Conservation (phyloP, 2,329 filamentous ascomycete species). For the Tolypocladium pustulatum region DNA sequence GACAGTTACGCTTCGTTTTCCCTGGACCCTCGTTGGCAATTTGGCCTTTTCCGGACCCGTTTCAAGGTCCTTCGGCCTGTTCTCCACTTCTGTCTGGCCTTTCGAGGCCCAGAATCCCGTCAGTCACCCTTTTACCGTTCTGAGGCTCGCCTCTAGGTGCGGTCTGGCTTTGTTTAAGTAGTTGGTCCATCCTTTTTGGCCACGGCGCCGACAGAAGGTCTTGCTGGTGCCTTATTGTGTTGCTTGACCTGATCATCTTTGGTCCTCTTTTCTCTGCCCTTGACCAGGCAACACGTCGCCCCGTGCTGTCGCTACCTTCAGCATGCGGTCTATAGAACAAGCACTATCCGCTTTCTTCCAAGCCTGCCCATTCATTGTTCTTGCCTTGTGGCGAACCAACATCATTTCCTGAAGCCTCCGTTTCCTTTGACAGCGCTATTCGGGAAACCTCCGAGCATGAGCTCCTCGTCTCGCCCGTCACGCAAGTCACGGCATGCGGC, state of each 20-base stretch:
- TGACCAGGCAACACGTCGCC: conserved; percentile 3
- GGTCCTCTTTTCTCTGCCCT: conserved; percentile 4
- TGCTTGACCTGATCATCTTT: not conserved
- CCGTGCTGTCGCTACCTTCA: not conserved
- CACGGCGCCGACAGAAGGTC: conserved; percentile 3
- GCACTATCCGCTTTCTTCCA: not conserved
- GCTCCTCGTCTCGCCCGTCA: conserved; percentile 29
- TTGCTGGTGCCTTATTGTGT: conserved; percentile 15
- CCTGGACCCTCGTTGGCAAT: not conserved
- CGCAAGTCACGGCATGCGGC: conserved; percentile 34
- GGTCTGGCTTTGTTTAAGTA: conserved; percentile 11
- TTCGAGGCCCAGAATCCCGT: not conserved
- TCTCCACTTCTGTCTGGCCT: not conserved
- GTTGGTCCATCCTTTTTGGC: conserved; percentile 12
- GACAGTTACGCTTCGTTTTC: not conserved
- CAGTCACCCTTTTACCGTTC: not conserved
- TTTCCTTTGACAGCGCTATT: not conserved
- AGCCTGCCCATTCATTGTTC: not conserved
- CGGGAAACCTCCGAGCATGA: conserved; percentile 16
- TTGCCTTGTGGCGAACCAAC: not conserved
- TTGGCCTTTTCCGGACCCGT: not conserved
- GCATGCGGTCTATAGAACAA: conserved; percentile 9
- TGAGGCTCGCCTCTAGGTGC: not conserved
- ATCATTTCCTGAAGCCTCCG: not conserved
- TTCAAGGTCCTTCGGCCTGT: not conserved